Evolutionary conservation across 139 green algal species (phyloP), one percentile per base, ranked within the genome.

Genomic region (Closterium sp.): DNA sequence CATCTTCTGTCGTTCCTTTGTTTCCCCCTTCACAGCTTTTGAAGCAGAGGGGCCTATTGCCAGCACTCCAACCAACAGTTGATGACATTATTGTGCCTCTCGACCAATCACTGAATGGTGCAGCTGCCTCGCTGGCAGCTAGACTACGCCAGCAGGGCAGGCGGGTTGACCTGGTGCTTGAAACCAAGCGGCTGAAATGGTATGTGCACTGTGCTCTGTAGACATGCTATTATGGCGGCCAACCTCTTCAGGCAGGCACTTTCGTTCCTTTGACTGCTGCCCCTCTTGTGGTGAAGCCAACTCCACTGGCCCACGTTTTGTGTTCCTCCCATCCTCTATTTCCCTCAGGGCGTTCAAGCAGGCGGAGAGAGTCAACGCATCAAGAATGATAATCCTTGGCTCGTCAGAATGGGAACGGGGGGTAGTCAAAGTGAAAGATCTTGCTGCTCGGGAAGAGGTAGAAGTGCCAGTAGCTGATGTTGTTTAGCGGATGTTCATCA

Each of bases 181-280:
- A 99, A 90, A 84, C 86, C 85, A 98, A 98, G 94, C 97, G 97
- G 84, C 96, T 99, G 94, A 99, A 99, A 92, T 95, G 92, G 93
- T 91, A 30, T 34, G n/a, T 23, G 30, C 6, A 85, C 25, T 19
- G 3, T 31, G 12, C 87, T 19, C 30, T 87, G 1, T n/a, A 89
- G 2, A 87, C 4, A 64, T 81, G 9, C 30, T 10, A 88, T 28
- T 86, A 12, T 28, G 35, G 4, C 30, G 2, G 23, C n/a, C n/a
- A 16, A 19, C 33, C 34, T 88, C 0, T 87, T 2, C n/a, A 23
- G 89, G 25, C 88, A 87, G 30, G 31, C 31, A 91, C 87, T 28
- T 32, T 87, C 19, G 6, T 91, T 85, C 0, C n/a, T 36, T 12
- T 91, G 88, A 1, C 16, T 87, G 28, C 30, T 90, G 32, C n/a